Percentiles rank a stretch among this genome's conserved stretches.
Evolutionary conservation across 2,329 filamentous ascomycete genomes (phyloP).

Genomic region (Akanthomyces uredinophilus): DNA sequence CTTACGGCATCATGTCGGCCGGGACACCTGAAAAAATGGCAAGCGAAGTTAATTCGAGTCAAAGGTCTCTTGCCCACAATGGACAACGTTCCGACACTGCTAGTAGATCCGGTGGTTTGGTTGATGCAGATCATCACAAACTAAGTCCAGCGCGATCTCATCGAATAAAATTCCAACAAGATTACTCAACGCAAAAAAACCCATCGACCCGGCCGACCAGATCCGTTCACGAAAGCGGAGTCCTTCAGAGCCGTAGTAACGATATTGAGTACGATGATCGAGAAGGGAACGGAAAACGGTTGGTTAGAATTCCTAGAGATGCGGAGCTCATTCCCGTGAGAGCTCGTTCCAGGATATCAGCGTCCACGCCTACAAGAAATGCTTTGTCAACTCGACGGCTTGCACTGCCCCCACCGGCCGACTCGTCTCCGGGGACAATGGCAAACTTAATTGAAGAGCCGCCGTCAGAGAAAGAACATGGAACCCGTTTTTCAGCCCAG

Average conservation of each 20-base stretch:
- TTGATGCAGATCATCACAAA: neutral
- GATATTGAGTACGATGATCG: neutral
- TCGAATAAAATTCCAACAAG: slow-evolving; percentile 6
- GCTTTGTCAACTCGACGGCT: neutral
- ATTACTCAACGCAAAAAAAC: neutral
- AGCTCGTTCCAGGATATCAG: neutral
- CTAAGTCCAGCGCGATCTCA: neutral
- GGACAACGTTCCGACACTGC: neutral
- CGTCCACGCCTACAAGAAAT: neutral
- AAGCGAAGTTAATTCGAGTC: slow-evolving; percentile 46
- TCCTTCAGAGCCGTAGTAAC: neutral
- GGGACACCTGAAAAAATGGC: neutral
- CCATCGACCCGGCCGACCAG: neutral
- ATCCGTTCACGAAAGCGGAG: neutral
- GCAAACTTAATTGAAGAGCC: neutral
- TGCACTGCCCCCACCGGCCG: neutral
- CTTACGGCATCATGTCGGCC: slow-evolving; percentile 61
- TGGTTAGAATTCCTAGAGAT: neutral
- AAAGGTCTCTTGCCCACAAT: neutral
- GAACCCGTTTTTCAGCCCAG: neutral
- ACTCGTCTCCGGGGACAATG: neutral
- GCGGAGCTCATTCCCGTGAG: neutral
- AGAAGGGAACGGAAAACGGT: neutral
- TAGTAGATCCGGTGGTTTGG: neutral
- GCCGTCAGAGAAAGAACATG: neutral